phyloP scores from a whole-genome alignment of 768 basidiomycete species.

The Gymnopilus junonius region DNA sequence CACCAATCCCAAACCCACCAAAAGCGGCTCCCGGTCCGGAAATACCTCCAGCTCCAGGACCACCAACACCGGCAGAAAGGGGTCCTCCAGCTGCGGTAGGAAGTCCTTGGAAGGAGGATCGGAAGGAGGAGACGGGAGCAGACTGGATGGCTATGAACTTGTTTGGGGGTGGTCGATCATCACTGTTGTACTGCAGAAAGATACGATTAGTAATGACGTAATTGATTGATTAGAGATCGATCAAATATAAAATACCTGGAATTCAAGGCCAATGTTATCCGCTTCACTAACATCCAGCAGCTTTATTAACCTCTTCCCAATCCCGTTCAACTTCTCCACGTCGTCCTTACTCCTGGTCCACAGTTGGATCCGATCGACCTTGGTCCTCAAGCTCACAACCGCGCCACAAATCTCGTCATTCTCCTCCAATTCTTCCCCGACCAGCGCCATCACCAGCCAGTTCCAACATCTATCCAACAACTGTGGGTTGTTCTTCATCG shows the following conservation, averaged over 20 bases:
- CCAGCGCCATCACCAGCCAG: conserved; percentile 90
- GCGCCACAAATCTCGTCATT: conserved; percentile 82
- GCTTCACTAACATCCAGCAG: conserved; percentile 83
- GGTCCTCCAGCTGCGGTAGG: conserved; percentile 11
- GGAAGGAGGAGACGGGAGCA: conserved; percentile 67
- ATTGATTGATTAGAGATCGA: neutral
- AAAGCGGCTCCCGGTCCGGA: conserved; percentile 18
- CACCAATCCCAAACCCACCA: conserved; percentile 29
- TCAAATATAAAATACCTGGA: conserved; percentile 82
- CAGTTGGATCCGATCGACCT: conserved; percentile 89
- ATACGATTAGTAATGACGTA: conserved; percentile 4
- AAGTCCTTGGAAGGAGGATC: conserved; percentile 60
- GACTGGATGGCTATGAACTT: conserved; percentile 84
- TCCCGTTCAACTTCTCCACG: conserved; percentile 80
- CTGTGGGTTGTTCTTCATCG: conserved; percentile 83
- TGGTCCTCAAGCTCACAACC: conserved; percentile 85
- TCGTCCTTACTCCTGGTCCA: conserved; percentile 91
- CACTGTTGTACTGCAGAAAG: conserved; percentile 74
- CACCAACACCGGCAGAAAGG: conserved; percentile 4
- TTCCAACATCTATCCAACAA: conserved; percentile 88
- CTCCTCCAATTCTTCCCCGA: conserved; percentile 79
- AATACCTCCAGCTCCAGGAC: neutral
- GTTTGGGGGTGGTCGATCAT: conserved; percentile 79
- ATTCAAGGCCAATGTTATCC: conserved; percentile 86
- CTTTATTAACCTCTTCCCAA: conserved; percentile 84